These are phyloP conservation scores for Botryobasidium botryosum DNA, from an alignment of 768 basidiomycete genomes.

Conservation along the genomic window DNA sequence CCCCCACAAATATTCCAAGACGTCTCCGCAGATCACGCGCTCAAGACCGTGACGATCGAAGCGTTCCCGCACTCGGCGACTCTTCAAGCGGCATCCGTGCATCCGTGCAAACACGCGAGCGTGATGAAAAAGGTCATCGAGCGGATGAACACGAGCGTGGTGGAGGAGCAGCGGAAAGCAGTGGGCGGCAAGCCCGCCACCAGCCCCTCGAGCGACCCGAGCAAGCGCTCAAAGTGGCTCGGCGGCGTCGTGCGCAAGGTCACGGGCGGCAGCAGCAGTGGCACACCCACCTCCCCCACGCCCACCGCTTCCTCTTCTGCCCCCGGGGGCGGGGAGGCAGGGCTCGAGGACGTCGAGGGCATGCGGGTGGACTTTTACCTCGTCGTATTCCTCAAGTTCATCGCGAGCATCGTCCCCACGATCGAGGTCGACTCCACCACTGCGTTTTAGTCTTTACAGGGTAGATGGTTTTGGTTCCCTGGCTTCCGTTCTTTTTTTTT, in stretches of 20 bases:
- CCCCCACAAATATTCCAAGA: conserved; percentile 93
- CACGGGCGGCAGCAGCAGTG: conserved; percentile 34
- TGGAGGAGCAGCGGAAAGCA: conserved; percentile 63
- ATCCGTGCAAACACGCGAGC: conserved; percentile 95
- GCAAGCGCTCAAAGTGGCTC: conserved; percentile 69
- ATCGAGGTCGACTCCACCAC: conserved; percentile 95
- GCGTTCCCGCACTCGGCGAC: conserved; percentile 86
- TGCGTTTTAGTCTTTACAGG: conserved; percentile 17
- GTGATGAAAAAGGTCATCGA: conserved; percentile 99
- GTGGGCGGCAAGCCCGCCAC: neutral
- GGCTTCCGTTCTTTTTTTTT: neutral
- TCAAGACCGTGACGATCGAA: conserved; percentile 98
- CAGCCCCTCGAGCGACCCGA: conserved; percentile 18
- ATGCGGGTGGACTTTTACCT: conserved; percentile 97
- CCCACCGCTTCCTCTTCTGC: conserved; percentile 6
- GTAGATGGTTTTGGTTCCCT: neutral
- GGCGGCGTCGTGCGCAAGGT: conserved; percentile 48
- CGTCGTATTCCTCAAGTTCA: conserved; percentile 98
- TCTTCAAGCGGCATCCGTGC: conserved; percentile 80
- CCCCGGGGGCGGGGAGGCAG: conserved; percentile 31
- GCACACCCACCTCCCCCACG: conserved; percentile 22
- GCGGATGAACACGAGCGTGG: conserved; percentile 82
- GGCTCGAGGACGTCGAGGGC: conserved; percentile 54
- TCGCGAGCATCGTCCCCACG: conserved; percentile 94
- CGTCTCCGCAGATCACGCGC: conserved; percentile 89